These are phyloP conservation scores for Nakaseomyces kungkrabaensis DNA, from an alignment of 1,139 yeast genomes.

Conservation along the genomic window DNA sequence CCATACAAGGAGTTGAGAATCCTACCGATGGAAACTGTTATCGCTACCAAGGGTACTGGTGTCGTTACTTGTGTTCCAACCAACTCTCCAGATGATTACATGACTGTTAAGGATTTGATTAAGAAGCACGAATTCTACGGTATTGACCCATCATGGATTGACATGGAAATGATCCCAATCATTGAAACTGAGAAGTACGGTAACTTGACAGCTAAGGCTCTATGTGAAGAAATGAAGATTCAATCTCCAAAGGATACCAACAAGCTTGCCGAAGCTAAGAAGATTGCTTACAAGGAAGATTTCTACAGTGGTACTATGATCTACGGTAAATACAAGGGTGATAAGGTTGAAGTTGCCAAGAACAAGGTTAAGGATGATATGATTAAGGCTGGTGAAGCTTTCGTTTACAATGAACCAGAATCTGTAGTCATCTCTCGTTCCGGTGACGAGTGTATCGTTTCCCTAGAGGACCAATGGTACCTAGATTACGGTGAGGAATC, in stretches of 20 bases:
- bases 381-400: slow-evolving; percentile 68
- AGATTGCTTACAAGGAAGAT: slow-evolving; percentile 92
- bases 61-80: slow-evolving; percentile 98
- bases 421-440: slow-evolving; percentile 82
- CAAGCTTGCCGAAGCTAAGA: slow-evolving; percentile 86
- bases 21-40: slow-evolving; percentile 94
- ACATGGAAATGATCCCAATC: slow-evolving; percentile 60
- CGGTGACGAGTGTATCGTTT: slow-evolving; percentile 94
- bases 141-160: slow-evolving; percentile 81
- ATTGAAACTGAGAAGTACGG: slow-evolving; percentile 82
- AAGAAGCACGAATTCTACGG: slow-evolving; percentile 89
- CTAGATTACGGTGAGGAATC: slow-evolving; percentile 92
- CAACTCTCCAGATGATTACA: slow-evolving; percentile 94
- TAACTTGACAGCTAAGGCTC: slow-evolving; percentile 72
- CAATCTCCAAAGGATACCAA: slow-evolving; percentile 89
- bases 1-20: slow-evolving; percentile 63
- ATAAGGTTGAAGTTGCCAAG: slow-evolving; percentile 85
- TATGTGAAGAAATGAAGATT: slow-evolving; percentile 81
- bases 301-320: slow-evolving; percentile 81
- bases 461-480: slow-evolving; percentile 98
- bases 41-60: slow-evolving; percentile 96
- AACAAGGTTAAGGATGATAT: slow-evolving; percentile 76
- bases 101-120: slow-evolving; percentile 72
- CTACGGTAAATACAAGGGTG: slow-evolving; percentile 77
- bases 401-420: slow-evolving; percentile 92